A percentile compares a stretch with the other conserved stretches of the same genome.
Evolutionary conservation across 2,329 filamentous ascomycete genomes (phyloP).

Genomic region (Rutstroemia sp.): DNA sequence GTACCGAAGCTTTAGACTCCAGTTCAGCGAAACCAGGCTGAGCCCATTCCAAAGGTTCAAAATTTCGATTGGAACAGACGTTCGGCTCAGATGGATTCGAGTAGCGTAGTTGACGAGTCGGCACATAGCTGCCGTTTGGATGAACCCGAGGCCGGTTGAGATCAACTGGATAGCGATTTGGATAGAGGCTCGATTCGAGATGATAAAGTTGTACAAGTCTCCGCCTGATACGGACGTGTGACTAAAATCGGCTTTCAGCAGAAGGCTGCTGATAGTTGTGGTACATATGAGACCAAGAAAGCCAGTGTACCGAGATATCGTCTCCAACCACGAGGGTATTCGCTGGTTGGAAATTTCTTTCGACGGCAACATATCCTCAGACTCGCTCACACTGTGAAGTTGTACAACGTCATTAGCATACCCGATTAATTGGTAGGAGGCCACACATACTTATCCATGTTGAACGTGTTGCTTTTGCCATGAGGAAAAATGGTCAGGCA

Average conservation of each 20-base stretch:
- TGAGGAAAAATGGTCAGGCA: too few species aligned
- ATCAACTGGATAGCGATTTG: conserved; percentile 10
- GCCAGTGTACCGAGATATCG: neutral
- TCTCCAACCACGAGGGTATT: too few species aligned
- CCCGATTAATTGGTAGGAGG: too few species aligned
- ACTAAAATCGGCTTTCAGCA: neutral
- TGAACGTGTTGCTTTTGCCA: too few species aligned
- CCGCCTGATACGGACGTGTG: neutral
- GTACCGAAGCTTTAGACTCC: neutral
- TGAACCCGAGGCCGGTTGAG: conserved; percentile 1
- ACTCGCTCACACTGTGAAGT: too few species aligned
- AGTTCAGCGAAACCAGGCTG: neutral
- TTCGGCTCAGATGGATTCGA: neutral
- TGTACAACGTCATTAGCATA: too few species aligned
- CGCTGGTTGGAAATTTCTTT: too few species aligned
- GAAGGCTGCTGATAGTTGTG: conserved; percentile 3
- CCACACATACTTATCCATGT: too few species aligned
- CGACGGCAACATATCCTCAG: too few species aligned
- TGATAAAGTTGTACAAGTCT: neutral
- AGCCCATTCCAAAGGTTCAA: conserved; percentile 8
- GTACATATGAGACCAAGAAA: conserved; percentile 3
- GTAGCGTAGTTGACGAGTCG: conserved; percentile 7
- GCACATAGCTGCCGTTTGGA: conserved; percentile 4
- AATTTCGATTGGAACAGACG: neutral
- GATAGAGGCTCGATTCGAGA: conserved; percentile 4